These are phyloP conservation scores for Albophoma yamanashiensis DNA, from an alignment of 2,329 filamentous ascomycete genomes.

Conservation along the genomic window DNA sequence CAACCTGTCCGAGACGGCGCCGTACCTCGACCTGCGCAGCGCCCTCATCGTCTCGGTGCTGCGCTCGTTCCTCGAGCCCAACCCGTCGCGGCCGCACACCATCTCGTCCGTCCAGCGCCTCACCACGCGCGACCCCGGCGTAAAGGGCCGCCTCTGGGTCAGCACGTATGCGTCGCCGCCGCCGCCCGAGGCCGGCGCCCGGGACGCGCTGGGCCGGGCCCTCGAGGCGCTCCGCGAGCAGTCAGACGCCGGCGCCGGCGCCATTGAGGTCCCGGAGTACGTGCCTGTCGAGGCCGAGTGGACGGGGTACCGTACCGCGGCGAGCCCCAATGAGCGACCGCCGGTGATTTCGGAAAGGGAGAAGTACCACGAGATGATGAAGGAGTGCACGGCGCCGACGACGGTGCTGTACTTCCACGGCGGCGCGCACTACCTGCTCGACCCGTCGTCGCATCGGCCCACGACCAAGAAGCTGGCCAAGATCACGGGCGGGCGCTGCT, in stretches of 20 bases:
- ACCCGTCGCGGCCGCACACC: conserved; percentile 29
- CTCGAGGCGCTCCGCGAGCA: conserved; percentile 25
- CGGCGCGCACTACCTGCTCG: conserved; percentile 63
- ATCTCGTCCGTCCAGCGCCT: conserved; percentile 53
- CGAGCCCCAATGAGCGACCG: conserved; percentile 34
- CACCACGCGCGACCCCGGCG: conserved; percentile 50
- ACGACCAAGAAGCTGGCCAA: conserved; percentile 52
- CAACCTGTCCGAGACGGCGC: conserved; percentile 55
- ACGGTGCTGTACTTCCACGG: conserved; percentile 69
- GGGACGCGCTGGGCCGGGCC: conserved; percentile 45
- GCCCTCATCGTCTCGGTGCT: conserved; percentile 62
- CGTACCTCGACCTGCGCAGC: conserved; percentile 70
- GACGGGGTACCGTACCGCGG: conserved; percentile 57
- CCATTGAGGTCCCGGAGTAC: conserved; percentile 35
- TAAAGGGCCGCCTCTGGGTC: conserved; percentile 78
- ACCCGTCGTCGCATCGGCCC: conserved; percentile 55
- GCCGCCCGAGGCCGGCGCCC: conserved; percentile 44
- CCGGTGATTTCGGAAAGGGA: conserved; percentile 50
- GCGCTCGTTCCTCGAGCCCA: conserved; percentile 46
- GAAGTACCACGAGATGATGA: conserved; percentile 57
- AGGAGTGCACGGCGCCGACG: conserved; percentile 49
- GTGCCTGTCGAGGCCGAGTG: conserved; percentile 59
- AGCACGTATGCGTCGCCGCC: conserved; percentile 54
- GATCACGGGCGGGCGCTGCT: conserved; percentile 54
- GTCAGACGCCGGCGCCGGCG: conserved; percentile 1